Conservation (phyloP, 2,329 filamentous ascomycete species). For the Sordariomycetes sp. region DNA sequence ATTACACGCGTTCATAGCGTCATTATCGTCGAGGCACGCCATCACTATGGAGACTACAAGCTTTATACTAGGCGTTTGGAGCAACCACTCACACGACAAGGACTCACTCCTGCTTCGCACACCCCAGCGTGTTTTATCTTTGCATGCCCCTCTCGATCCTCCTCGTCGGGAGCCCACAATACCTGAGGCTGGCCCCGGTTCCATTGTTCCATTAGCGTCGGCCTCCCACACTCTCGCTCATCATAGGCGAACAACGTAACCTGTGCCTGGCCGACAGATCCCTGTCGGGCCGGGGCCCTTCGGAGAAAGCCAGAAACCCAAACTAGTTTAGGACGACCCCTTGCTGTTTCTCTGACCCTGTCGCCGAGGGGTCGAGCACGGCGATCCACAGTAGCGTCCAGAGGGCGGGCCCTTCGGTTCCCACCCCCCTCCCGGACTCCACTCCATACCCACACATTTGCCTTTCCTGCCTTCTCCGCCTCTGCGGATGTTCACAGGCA, state of each 20-base stretch:
- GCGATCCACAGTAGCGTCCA: not conserved
- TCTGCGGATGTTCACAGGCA: slow-evolving; percentile 15
- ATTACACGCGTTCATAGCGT: not conserved
- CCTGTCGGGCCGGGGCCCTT: slow-evolving; percentile 1
- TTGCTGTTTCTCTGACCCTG: not conserved
- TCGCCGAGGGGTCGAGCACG: not conserved
- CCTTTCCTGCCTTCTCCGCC: not conserved
- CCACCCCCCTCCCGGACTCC: not conserved
- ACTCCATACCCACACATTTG: slow-evolving; percentile 1
- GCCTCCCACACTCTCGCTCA: slow-evolving; percentile 21
- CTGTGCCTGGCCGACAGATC: not conserved
- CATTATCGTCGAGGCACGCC: not conserved
- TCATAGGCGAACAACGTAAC: slow-evolving; percentile 18
- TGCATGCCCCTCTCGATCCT: slow-evolving; percentile 9
- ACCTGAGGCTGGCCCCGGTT: slow-evolving; percentile 13
- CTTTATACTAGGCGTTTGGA: not conserved
- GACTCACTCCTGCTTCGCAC: not conserved
- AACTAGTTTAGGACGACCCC: not conserved
- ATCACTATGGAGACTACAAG: not conserved
- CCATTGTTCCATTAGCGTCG: slow-evolving; percentile 13
- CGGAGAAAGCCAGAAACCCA: not conserved
- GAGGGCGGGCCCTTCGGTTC: not conserved
- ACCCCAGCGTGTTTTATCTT: slow-evolving; percentile 12
- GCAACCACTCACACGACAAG: not conserved
- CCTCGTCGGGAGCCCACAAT: not conserved